phyloP scores from a whole-genome alignment of 768 basidiomycete species.

The Phaffia australis region DNA sequence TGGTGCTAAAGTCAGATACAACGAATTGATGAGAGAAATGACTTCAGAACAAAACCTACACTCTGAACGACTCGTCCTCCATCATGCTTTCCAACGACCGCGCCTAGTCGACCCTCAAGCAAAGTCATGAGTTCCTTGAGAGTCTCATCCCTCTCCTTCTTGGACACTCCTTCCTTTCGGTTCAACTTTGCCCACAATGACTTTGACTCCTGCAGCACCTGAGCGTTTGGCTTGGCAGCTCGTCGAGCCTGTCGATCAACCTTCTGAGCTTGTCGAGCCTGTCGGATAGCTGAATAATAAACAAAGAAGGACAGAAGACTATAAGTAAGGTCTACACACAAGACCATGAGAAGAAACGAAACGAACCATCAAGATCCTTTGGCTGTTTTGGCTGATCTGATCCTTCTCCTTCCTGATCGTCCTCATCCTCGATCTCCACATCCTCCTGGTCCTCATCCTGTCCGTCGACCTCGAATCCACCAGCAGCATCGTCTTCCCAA shows the following conservation, averaged over 20 bases:
- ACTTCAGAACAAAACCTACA: conserved; percentile 44
- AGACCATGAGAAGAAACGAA: neutral
- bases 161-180: conserved; percentile 50
- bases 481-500: conserved; percentile 40
- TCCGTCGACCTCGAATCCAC: conserved; percentile 43
- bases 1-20: neutral
- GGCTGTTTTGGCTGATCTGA: conserved; percentile 1
- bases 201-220: conserved; percentile 60
- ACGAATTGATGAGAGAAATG: conserved; percentile 47
- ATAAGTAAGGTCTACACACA: conserved; percentile 20
- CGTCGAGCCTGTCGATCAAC: conserved; percentile 56
- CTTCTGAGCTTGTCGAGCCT: conserved; percentile 63
- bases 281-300: conserved; percentile 46
- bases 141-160: conserved; percentile 62
- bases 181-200: conserved; percentile 64
- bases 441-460: conserved; percentile 13
- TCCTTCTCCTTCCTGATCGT: conserved; percentile 29
- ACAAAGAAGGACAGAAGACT: neutral
- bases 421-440: conserved; percentile 30
- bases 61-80: conserved; percentile 50
- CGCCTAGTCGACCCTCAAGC: conserved; percentile 69
- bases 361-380: conserved; percentile 55
- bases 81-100: conserved; percentile 83
- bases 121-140: conserved; percentile 62
- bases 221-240: conserved; percentile 66